phyloP scores from a whole-genome alignment of 306 rosid species.

The Albizia julibrissin region DNA sequence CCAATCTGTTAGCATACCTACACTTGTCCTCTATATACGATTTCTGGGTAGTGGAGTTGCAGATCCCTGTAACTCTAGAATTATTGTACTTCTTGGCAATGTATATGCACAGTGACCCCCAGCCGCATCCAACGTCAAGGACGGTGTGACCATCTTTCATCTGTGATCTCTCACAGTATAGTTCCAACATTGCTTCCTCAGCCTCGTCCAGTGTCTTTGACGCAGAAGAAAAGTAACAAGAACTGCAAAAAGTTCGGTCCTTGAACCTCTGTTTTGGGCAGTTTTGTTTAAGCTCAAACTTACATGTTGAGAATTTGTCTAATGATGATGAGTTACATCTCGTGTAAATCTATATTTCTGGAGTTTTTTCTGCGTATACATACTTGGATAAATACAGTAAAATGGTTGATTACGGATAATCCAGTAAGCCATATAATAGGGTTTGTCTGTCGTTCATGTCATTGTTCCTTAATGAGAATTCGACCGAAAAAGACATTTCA shows the following conservation, averaged over 20 bases:
- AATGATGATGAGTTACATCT: background rate
- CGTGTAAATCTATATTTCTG: background rate
- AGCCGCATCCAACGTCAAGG: conserved; percentile 94
- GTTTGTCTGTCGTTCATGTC: background rate
- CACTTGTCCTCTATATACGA: conserved; percentile 63
- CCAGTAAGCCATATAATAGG: background rate
- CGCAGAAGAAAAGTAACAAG: conserved; percentile 70
- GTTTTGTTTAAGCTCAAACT: background rate
- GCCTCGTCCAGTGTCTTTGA: conserved; percentile 79
- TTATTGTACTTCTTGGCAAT: conserved; percentile 69
- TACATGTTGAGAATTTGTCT: background rate
- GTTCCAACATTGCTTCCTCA: conserved; percentile 77
- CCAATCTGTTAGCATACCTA: conserved; percentile 42
- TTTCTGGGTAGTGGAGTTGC: conserved; percentile 86
- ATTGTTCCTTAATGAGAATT: background rate
- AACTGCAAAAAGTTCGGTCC: conserved; percentile 54
- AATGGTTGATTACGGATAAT: background rate
- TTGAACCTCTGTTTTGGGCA: background rate
- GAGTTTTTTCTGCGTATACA: background rate
- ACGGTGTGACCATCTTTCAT: conserved; percentile 71
- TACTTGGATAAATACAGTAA: background rate
- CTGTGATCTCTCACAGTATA: conserved; percentile 71
- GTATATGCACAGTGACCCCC: conserved; percentile 85
- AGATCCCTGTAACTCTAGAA: conserved; percentile 82
- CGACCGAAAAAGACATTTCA: background rate